Base-by-base conservation (phyloP, 169 alveolate species). In the Plasmodium vivax region DNA sequence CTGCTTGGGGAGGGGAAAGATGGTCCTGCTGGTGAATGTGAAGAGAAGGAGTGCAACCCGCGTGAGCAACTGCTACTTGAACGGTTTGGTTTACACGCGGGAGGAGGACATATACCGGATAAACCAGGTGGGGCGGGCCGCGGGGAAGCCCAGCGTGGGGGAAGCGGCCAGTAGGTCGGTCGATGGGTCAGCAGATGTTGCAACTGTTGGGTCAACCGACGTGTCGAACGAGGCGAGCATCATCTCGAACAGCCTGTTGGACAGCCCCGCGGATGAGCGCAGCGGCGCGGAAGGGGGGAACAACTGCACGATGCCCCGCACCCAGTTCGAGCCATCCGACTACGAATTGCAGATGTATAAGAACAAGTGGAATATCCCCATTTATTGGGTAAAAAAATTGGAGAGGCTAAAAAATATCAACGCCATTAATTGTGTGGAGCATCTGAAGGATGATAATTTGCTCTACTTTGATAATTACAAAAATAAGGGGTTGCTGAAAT, bases 101-200 rank as follows among this genome's bases (percentile, higher is more conserved):
- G 95, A 92, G 77, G 95, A 92, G 82, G 95, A 92, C n/a, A 92
- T 92, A 81, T 92, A 92, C 30, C 82, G 77, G 74, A 92, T 92
- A 82, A 88, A 41, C 36, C 30, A 62, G 23, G 23, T 88, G 12
- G 51, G 5, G 32, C 58, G 10, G 23, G 16, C 14, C 41, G 8
- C 14, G n/a, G 19, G 72, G 19, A 68, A 43, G 54, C 3, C 3
- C 1, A 14, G 23, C 27, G 4, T 51, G 7, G 38, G 16, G 27
- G 38, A 83, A 10, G 56, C 72, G 38, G 47, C 36, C 16, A 77
- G 23, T 3, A 30, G 56, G 38, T 27, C 7, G 12, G 23, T 2
- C 7, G 32, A 8, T 5, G 84, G 36, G 43, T 8, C 0, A 9
- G 4, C 3, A 9, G 45, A n/a, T 19, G 36, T 23, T 0, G 27